Evolutionary conservation across 2,329 filamentous ascomycete species (phyloP), one percentile per base, ranked within the genome.

Genomic region (Fusarium redolens): DNA sequence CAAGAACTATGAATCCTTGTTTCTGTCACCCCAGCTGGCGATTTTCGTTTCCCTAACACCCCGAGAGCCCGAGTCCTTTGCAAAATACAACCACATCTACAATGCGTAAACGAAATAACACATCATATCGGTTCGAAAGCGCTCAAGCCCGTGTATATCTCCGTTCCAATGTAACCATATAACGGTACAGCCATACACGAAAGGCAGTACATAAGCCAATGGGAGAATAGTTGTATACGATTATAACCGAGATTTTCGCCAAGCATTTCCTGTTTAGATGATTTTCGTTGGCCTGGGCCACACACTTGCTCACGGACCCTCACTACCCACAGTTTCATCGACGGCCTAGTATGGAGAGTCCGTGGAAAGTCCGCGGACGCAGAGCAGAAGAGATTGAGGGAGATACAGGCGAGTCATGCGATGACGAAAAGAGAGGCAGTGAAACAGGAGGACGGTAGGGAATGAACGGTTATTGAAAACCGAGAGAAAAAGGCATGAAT

Each of bases 401-500:
- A 8, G 10, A n/a, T 7, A n/a, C 2, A 37, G 22, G 13, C 22
- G 50, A 54, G 18, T n/a, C 50, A 30, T 30, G 18, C 4, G 18
- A 40, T 30, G 22, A n/a, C 25, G 18, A 40, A 13, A 9, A n/a
- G 22, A 18, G 3, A 7, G 4, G 13, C 1, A 5, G 6, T 38
- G 33, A 28, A 40, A 52, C 50, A n/a, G 1, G 50, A 30, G 7
- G 7, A 17, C 0, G 17, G 13, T 28, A 14, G 18, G 18, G 48
- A 30, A 7, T 40, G 3, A 15, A 4, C 3, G 6, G 6, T 2
- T 8, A 8, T 2, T 1, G 20, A 13, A 7, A 17, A 17, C 6
- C 13, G 45, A 28, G 9, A 4, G 5, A 8, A 4, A 3, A 30
- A 3, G 9, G 14, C 10, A 0, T 22, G 3, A 0, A 0, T 6